phyloP scores from a whole-genome alignment of 2,329 filamentous ascomycete species.

The Apiospora malaysiana region DNA sequence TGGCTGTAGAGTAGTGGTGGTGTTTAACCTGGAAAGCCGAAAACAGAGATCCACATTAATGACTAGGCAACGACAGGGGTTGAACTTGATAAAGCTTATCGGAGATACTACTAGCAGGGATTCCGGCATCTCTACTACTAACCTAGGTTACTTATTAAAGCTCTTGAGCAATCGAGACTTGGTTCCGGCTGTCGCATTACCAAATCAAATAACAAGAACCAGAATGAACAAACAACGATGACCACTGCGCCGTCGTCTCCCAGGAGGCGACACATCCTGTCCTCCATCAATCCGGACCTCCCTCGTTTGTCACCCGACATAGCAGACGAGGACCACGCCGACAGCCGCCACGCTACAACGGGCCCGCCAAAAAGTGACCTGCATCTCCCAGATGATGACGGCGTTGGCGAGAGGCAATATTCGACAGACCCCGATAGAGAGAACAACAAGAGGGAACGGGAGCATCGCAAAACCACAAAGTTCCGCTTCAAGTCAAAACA shows the following conservation, averaged over 20 bases:
- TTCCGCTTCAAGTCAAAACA: conserved; percentile 51
- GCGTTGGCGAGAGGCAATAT: conserved; percentile 19
- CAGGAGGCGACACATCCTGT: conserved; percentile 41
- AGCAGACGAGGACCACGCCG: conserved; percentile 18
- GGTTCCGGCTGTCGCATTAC: neutral
- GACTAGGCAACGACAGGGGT: neutral
- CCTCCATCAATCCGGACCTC: conserved; percentile 39
- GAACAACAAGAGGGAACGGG: neutral
- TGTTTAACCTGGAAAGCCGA: neutral
- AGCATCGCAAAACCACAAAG: conserved; percentile 38
- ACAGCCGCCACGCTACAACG: conserved; percentile 20
- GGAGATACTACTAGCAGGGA: conserved; percentile 15
- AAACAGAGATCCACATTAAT: neutral
- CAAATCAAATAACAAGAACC: neutral
- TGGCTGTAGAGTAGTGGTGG: neutral
- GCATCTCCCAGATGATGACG: neutral
- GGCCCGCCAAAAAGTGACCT: neutral
- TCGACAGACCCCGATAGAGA: neutral
- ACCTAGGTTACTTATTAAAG: neutral
- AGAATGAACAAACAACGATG: conserved; percentile 32
- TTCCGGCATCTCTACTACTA: conserved; percentile 22
- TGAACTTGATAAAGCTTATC: conserved; percentile 24
- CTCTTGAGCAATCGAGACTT: neutral
- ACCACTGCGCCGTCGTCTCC: conserved; percentile 38
- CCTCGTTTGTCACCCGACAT: conserved; percentile 29